A percentile compares a stretch with the other conserved stretches of the same genome.
These are phyloP conservation scores for Talaromyces sp. DNA, from an alignment of 2,329 filamentous ascomycete species.

Conservation along the genomic window DNA sequence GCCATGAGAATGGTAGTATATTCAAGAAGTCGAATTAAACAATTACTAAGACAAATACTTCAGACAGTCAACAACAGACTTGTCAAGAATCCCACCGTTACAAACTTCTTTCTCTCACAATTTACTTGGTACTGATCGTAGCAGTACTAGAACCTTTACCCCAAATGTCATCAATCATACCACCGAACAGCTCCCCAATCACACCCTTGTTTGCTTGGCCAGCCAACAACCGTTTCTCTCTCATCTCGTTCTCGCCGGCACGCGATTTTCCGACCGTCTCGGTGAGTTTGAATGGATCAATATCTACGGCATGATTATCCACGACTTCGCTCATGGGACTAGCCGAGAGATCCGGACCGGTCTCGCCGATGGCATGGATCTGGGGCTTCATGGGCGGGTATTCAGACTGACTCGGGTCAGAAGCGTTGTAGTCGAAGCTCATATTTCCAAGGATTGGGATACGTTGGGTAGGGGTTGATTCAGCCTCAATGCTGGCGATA, in stretches of 20 bases:
- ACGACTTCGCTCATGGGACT: conserved; percentile 58
- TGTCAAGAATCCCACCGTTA: neutral
- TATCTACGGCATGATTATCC: conserved; percentile 55
- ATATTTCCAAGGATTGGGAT: conserved; percentile 52
- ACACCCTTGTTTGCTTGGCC: conserved; percentile 28
- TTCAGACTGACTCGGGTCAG: conserved; percentile 17
- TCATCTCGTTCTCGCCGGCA: conserved; percentile 35
- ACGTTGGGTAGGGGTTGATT: conserved; percentile 30
- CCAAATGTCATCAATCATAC: conserved; percentile 38
- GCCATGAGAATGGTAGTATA: neutral
- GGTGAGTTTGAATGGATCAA: conserved; percentile 56
- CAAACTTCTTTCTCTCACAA: neutral
- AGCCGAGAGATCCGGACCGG: conserved; percentile 43
- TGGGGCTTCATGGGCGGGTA: conserved; percentile 51
- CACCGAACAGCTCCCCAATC: conserved; percentile 35
- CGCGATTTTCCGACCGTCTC: conserved; percentile 46
- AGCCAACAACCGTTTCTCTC: conserved; percentile 27
- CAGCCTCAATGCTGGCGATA: conserved; percentile 42
- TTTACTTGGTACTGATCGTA: conserved; percentile 17
- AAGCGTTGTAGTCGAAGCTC: conserved; percentile 23
- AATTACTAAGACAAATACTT: neutral
- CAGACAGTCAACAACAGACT: neutral
- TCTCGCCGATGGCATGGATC: conserved; percentile 53
- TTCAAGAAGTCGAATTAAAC: conserved; percentile 2
- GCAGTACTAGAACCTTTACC: conserved; percentile 27